Base-by-base conservation (phyloP, 1,284 basidiomycete genomes). In the Boletellus deceptivus region DNA sequence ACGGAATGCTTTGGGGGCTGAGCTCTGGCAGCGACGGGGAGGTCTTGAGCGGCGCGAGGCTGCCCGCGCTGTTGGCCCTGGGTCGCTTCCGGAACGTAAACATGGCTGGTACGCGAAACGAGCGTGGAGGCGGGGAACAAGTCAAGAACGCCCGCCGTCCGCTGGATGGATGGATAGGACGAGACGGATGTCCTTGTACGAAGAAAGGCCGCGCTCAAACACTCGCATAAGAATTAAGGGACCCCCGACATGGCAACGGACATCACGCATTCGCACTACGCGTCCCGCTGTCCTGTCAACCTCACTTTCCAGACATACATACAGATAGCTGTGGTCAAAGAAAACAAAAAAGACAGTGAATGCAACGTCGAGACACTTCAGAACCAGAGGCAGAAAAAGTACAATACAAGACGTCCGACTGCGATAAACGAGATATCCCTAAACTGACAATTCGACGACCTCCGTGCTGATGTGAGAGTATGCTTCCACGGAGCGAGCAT, bases 1-100 rank as follows among this genome's bases (percentile, higher is more conserved):
- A 91, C 52, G 85, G 82, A 43, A 90, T 85, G 33, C 82, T 84
- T 59, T 83, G 82, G 38, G 83, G 76, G 40, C 74, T 76, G 59
- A 91, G 78, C 62, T 87, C 80, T 47, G 89, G 89, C 37, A 91
- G 77, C 35, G 88, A 90, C 11, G 88, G 86, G 29, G 86, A 87
- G 18, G 80, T 74, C 49, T 69, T 67, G 16, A 71, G 43, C 25
- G 59, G 78, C 75, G 55, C 76, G 70, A 35, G 43, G 50, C 65
- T 67, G 62, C 50, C 71, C 56, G 56, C 74, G 75, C 57, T 75
- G 59, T 42, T 63, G 48, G 58, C 65, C 57, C 49, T 66, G 62
- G 63, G 75, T 71, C 69, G 79, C 67, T 82, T 86, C 58, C 86
- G 80, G 54, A 87, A 83, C 55, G 83, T 83, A 71, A 91, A 89